Evolutionary conservation across 2,329 filamentous ascomycete genomes (phyloP), one percentile per base, ranked within the genome.

Genomic region (Fusarium multiceps): DNA sequence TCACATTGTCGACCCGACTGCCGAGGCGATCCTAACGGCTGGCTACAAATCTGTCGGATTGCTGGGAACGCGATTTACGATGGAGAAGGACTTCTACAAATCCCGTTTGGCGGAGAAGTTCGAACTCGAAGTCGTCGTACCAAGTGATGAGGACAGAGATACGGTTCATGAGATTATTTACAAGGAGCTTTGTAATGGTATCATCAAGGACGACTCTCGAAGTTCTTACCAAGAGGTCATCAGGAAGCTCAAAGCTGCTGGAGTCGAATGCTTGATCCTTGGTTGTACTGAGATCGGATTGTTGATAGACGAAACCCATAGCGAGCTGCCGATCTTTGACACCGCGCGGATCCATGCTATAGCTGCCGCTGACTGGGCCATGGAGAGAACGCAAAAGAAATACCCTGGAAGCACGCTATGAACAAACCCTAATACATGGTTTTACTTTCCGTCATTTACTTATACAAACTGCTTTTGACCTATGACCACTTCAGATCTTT

Each of bases 211-310:
- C 2, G 45, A 51, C 1, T 73, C 73, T 3, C 51, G 68, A 3
- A 27, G 64, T 9, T 46, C 37, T 1, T 76, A 72, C n/a, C 30
- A 55, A 16, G 4, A 21, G 1, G 37, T 73, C 4, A 73, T 73
- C 3, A 16, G 14, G 1, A 45, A 59, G 1, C 66, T 76, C 2
- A 66, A 63, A 0, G 28, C 46, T 12, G n/a, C 43, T 0, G 74
- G 73, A 0, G 72, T 72, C 0, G 63, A 76, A 3, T 74, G 73
- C 27, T 42, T 76, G 4, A 74, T 76, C 41, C 59, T 76, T 7
- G 74, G 74, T 0, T 76, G 73, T 30, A 76, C 74, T 0, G 73
- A 76, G 53, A 73, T 76, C 13, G 72, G 72, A 9, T 41, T 76
- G 0, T 43, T 76, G 49, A 45, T 76, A 3, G 49, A 66, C 1